phyloP scores from a whole-genome alignment of 768 basidiomycete genomes.

The Phlebiopsis gigantea region DNA sequence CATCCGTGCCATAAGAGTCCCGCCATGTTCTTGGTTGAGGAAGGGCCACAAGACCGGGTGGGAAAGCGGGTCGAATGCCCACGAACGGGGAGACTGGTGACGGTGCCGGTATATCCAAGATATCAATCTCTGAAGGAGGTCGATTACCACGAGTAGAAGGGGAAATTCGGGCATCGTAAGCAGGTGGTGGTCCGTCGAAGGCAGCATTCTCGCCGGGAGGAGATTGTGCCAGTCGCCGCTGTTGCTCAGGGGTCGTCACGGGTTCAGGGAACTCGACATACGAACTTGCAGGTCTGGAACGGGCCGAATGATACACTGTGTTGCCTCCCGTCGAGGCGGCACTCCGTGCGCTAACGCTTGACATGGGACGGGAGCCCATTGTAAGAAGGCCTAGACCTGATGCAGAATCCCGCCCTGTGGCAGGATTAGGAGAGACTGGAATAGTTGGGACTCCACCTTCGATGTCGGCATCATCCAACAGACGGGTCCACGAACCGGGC shows the following conservation, averaged over 20 bases:
- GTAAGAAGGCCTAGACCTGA: conserved; percentile 26
- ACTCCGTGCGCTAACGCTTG: conserved; percentile 51
- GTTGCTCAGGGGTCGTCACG: neutral
- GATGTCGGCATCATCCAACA: neutral
- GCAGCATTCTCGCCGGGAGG: neutral
- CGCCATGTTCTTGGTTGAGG: conserved; percentile 30
- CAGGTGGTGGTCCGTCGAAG: conserved; percentile 14
- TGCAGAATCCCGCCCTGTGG: conserved; percentile 12
- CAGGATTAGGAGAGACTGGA: conserved; percentile 7
- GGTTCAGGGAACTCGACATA: conserved; percentile 29
- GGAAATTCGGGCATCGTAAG: conserved; percentile 8
- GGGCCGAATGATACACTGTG: conserved; percentile 61
- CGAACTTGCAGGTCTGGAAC: conserved; percentile 37
- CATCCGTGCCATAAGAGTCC: conserved; percentile 22
- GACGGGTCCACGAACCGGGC: conserved; percentile 5
- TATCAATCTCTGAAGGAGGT: conserved; percentile 30
- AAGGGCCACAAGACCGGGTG: conserved; percentile 33
- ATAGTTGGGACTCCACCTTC: neutral
- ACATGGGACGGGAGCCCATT: conserved; percentile 47
- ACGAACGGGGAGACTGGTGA: conserved; percentile 49
- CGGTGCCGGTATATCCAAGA: conserved; percentile 56
- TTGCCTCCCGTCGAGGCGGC: conserved; percentile 32
- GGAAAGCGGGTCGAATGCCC: conserved; percentile 21
- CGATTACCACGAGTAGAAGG: neutral
- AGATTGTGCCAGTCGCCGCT: conserved; percentile 10